Percentiles rank a stretch among this genome's conserved stretches.
Conservation (phyloP, 1,284 basidiomycete species). For the Athelia psychrophila region DNA sequence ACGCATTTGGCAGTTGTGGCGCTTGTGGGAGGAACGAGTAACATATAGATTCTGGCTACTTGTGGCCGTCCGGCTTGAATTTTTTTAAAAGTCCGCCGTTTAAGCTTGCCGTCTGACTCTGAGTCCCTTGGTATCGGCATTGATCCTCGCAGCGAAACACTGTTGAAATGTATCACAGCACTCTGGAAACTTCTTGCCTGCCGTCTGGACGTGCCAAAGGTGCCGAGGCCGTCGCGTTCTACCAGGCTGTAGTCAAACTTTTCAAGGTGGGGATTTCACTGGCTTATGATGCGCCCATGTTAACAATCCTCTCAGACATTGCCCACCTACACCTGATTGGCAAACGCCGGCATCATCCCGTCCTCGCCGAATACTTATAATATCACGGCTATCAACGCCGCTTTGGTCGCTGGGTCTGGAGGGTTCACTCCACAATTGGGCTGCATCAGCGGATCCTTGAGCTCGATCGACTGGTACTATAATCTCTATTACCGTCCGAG, state of each 20-base stretch:
- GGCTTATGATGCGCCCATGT: background rate
- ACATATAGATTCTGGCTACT: too few species aligned
- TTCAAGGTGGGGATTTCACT: slow-evolving; percentile 48
- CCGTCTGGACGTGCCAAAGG: slow-evolving; percentile 54
- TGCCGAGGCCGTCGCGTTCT: slow-evolving; percentile 73
- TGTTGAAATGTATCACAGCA: slow-evolving; percentile 36
- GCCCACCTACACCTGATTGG: slow-evolving; percentile 72
- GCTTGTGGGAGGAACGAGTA: too few species aligned
- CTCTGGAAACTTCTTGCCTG: slow-evolving; percentile 57
- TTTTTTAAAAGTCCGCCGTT: too few species aligned
- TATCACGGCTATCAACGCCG: slow-evolving; percentile 52
- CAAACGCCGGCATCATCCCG: slow-evolving; percentile 70
- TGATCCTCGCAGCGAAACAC: too few species aligned
- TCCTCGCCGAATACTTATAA: slow-evolving; percentile 54
- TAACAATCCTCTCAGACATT: slow-evolving; percentile 38
- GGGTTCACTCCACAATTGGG: slow-evolving; percentile 56
- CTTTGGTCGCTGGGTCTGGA: slow-evolving; percentile 50
- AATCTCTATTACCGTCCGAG: too few species aligned
- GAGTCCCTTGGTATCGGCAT: too few species aligned
- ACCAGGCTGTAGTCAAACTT: slow-evolving; percentile 58
- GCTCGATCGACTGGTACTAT: slow-evolving; percentile 65
- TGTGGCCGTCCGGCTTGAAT: too few species aligned
- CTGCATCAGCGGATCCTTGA: slow-evolving; percentile 47
- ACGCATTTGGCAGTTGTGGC: too few species aligned
- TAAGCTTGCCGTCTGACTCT: too few species aligned